Evolutionary conservation across 164 flowering plant genomes (phyloP), one percentile per base, ranked within the genome.

Genomic region (Vitis riparia): DNA sequence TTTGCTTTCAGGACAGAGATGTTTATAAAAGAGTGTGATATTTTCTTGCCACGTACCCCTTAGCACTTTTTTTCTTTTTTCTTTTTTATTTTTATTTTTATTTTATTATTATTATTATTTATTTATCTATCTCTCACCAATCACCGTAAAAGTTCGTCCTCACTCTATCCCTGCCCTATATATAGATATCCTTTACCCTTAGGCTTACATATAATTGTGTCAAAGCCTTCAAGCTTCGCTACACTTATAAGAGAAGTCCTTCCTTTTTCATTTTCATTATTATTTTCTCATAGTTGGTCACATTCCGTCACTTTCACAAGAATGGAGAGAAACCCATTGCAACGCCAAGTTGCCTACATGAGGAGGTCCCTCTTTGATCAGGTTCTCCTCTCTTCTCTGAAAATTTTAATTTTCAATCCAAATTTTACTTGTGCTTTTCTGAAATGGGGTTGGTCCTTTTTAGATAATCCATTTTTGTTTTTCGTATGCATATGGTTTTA

Each of bases 311-410:
- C 32, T 63, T 64, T 23, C 29, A 23, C 27, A 65, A 62, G 55
- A 16, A 75, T 75, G 76, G 73, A 65, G 10, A 62, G 67, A 61
- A 72, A 51, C 49, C 64, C 67, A 5, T 15, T 51, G 59, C 71
- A 67, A 27, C 68, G 71, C 19, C 78, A 75, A 63, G 68, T 62
- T 73, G 68, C 67, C 44, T 37, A 52, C 62, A 58, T 59, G 56
- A 79, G 76, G 68, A 72, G 62, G 48, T 72, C 82, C 55, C 76
- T 79, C 63, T 75, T 79, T 73, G 79, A 79, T 70, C 78, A 79
- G 82, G 82, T 79, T 23, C 13, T 15, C 58, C 16, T 47, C 56
- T 57, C 50, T n/a, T 60, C 66, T n/a, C 61, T 29, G 9, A 6
- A 23, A 10, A 57, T 12, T 14, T 47, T 12, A 17, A 1, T 49